phyloP scores from a whole-genome alignment of 768 basidiomycete species.

The Dentipellis fragilis region DNA sequence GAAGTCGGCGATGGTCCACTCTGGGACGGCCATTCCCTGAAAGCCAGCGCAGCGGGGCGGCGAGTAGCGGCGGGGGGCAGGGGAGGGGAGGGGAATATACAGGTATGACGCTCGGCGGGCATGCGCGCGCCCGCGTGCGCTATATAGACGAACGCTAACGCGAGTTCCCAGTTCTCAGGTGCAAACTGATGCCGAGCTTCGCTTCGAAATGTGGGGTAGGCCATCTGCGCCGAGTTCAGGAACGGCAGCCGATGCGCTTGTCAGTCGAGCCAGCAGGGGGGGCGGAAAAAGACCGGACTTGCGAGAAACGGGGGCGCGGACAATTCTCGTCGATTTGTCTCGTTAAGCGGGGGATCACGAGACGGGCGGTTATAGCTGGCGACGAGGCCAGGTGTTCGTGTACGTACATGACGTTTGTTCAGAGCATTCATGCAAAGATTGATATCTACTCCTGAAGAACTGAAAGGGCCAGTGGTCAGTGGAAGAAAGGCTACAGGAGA shows the following conservation, averaged over 20 bases:
- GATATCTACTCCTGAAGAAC: too few relatives aligned
- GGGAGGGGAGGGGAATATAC: background rate
- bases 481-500: too few relatives aligned
- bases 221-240: background rate
- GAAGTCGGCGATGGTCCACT: conserved; percentile 49
- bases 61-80: background rate
- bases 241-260: background rate
- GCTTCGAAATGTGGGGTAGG: background rate
- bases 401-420: too few relatives aligned
- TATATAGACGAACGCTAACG: background rate
- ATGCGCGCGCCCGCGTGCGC: background rate
- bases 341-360: background rate
- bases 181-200: background rate
- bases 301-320: background rate
- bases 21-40: conserved; percentile 23
- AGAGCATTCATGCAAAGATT: too few relatives aligned
- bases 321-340: background rate
- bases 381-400: too few relatives aligned
- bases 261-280: background rate
- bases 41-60: background rate
- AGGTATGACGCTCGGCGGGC: background rate
- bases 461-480: too few relatives aligned
- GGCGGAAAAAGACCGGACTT: background rate
- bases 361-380: too few relatives aligned
- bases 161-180: background rate